These are phyloP conservation scores for Talaromyces sp. DNA, from an alignment of 2,329 filamentous ascomycete species.

Conservation along the genomic window DNA sequence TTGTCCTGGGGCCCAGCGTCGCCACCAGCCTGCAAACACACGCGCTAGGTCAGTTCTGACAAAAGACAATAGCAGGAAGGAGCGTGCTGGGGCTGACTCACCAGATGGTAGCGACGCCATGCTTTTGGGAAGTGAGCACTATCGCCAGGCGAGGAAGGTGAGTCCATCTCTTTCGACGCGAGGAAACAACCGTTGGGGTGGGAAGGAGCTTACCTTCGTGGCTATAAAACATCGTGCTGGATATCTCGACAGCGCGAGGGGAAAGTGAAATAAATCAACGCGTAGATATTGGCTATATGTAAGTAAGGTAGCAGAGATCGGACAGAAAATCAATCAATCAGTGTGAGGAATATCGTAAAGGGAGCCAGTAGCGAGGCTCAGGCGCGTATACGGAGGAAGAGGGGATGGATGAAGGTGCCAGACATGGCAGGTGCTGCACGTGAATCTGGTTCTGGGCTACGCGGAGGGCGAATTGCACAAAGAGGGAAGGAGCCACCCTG, in stretches of 20 bases:
- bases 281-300: neutral
- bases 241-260: neutral
- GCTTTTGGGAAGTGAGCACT: constrained; percentile 78
- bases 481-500: neutral
- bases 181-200: neutral
- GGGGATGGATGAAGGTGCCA: neutral
- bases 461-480: neutral
- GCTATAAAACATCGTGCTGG: constrained; percentile 79
- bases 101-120: constrained; percentile 95
- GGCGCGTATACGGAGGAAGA: neutral
- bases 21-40: constrained; percentile 69
- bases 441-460: neutral
- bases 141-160: constrained; percentile 2
- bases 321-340: neutral
- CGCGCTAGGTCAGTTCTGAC: neutral
- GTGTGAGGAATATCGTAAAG: neutral
- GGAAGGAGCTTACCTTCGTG: constrained; percentile 68
- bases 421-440: neutral
- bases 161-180: neutral
- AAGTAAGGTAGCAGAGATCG: neutral
- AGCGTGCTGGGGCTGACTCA: constrained; percentile 40
- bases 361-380: neutral
- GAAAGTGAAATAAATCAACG: neutral
- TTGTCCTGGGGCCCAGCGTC: constrained; percentile 71
- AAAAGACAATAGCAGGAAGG: constrained; percentile 1